Evolutionary conservation across 2,329 filamentous ascomycete species (phyloP).

Genomic region (Penicillium psychrosexuale): DNA sequence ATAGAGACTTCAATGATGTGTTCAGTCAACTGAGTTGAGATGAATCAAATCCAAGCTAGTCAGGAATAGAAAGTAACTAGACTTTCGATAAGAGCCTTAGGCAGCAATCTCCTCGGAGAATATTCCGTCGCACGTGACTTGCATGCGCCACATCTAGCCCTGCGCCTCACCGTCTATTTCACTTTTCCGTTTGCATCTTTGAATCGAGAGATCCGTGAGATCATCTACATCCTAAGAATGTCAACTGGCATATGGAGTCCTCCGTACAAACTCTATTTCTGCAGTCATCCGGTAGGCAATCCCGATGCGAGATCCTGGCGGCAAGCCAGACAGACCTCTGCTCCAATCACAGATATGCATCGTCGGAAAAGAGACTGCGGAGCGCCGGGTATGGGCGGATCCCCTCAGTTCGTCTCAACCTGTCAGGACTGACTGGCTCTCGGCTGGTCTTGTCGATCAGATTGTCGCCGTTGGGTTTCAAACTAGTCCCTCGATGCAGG

Average conservation of each 20-base stretch:
- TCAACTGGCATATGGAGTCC: background rate
- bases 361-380: slow-evolving; percentile 2
- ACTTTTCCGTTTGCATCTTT: slow-evolving; percentile 17
- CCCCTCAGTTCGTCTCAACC: slow-evolving; percentile 7
- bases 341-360: slow-evolving; percentile 14
- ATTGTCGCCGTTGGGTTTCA: slow-evolving; percentile 21
- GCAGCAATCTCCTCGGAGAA: slow-evolving; percentile 12
- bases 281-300: background rate
- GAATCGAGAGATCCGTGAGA: slow-evolving; percentile 8
- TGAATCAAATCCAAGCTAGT: background rate
- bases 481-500: slow-evolving; percentile 3
- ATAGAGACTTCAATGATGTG: background rate
- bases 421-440: slow-evolving; percentile 6
- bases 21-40: background rate
- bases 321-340: slow-evolving; percentile 14
- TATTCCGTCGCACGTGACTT: slow-evolving; percentile 9
- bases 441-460: slow-evolving; percentile 9
- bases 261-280: background rate
- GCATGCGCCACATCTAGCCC: background rate
- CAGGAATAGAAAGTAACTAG: background rate
- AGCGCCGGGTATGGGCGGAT: slow-evolving; percentile 19
- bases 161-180: background rate
- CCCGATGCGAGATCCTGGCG: slow-evolving; percentile 18
- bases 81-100: slow-evolving; percentile 16
- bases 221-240: slow-evolving; percentile 14